Evolutionary conservation across 2,329 filamentous ascomycete species (phyloP), one percentile per base, ranked within the genome.

Genomic region (Colletotrichum sidae): DNA sequence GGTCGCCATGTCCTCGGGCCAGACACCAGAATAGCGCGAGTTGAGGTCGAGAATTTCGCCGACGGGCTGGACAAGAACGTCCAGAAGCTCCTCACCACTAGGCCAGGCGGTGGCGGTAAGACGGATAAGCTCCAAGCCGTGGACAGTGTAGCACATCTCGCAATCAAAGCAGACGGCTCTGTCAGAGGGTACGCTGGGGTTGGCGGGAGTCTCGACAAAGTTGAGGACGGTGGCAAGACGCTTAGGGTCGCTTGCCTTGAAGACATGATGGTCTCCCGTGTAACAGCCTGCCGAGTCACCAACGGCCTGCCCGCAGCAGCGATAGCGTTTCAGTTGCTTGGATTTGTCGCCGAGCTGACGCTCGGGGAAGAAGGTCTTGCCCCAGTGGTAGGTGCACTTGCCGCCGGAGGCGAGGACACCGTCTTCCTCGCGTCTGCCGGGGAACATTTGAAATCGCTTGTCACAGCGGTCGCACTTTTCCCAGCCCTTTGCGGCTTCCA

Each of bases 121-220:
- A 8, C 96, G 92, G 61, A 98, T 90, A 15, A 99, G 85, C 76
- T 99, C 96, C 69, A 98, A 81, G 0, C 96, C 96, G 54, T 91
- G 78, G 1, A 92, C 92, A 0, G 96, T 99, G 74, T 97, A 98
- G 5, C 92, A 93, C 96, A 99, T 99, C 75, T 99, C 96, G 72
- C 96, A 98, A 76, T 99, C 96, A 72, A 99, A 95, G 69, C 89
- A 91, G 10, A 98, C 88, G 2, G 91, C 92, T 41, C 86, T 86
- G 56, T 85, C 80, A 1, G 77, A 72, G 0, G 82, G 79, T 2
- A 80, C 82, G 2, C 78, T 71, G 1, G 80, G 75, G 69, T 93
- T 94, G 11, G 83, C 78, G 0, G 94, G 94, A 0, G 96, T 98
- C 67, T 87, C 79, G 61, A 88, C 85, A 75, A 96, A 99, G 55